phyloP scores from a whole-genome alignment of 768 basidiomycete genomes.

The Tricholoma flavovirens region DNA sequence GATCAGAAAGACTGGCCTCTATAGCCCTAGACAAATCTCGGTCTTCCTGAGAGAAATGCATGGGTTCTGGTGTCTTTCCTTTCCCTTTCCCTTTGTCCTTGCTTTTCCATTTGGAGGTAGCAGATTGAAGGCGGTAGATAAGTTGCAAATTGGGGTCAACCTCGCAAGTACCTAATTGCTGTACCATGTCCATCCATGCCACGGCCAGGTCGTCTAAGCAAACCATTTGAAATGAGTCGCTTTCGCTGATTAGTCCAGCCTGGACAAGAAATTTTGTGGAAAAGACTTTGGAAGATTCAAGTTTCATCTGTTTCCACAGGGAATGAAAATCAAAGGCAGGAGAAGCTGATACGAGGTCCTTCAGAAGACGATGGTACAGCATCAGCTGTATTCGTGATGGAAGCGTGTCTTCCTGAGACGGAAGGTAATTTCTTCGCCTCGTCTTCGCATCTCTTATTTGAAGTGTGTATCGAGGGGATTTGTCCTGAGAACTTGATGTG shows the following conservation, averaged over 20 bases:
- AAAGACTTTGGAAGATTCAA: constrained; percentile 40
- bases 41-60: constrained; percentile 27
- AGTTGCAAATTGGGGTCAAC: constrained; percentile 41
- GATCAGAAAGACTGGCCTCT: constrained; percentile 36
- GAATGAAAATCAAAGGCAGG: constrained; percentile 44
- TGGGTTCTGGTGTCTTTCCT: neutral
- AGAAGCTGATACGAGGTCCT: constrained; percentile 38
- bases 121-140: constrained; percentile 44
- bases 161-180: constrained; percentile 21
- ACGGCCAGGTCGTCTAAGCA: constrained; percentile 36
- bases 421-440: constrained; percentile 42
- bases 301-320: constrained; percentile 44
- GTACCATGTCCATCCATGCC: constrained; percentile 25
- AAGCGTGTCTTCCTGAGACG: constrained; percentile 51
- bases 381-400: constrained; percentile 68
- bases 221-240: constrained; percentile 13
- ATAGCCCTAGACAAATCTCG: constrained; percentile 41
- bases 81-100: constrained; percentile 17
- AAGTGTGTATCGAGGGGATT: constrained; percentile 23
- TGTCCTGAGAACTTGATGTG: neutral
- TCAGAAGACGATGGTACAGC: constrained; percentile 68
- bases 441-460: constrained; percentile 69
- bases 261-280: constrained; percentile 46
- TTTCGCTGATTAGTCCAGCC: constrained; percentile 25
- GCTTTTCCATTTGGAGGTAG: constrained; percentile 8